A percentile compares a stretch with the other conserved stretches of the same genome.
Evolutionary conservation across 2,329 filamentous ascomycete genomes (phyloP).

Genomic region (Scytalidium lignicola): DNA sequence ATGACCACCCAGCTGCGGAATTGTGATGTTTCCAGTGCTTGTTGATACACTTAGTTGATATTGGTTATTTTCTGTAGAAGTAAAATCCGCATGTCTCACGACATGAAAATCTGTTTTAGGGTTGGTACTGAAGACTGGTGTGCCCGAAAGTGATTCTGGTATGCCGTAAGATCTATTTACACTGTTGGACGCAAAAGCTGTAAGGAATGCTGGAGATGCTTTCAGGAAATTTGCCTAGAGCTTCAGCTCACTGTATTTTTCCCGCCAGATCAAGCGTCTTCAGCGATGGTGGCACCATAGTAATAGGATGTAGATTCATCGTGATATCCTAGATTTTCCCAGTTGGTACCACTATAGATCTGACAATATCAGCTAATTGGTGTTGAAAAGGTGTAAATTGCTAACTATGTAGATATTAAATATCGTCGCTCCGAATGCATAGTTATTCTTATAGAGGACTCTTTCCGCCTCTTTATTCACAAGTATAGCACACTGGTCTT

Average conservation of each 20-base stretch:
- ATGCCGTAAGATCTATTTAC: slow-evolving; percentile 55
- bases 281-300: slow-evolving; percentile 13
- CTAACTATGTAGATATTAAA: slow-evolving; percentile 67
- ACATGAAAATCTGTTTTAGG: slow-evolving; percentile 58
- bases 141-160: slow-evolving; percentile 55
- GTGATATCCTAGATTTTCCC: slow-evolving; percentile 69
- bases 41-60: slow-evolving; percentile 60
- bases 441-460: slow-evolving; percentile 71
- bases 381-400: background rate
- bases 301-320: slow-evolving; percentile 54
- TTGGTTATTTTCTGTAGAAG: slow-evolving; percentile 44
- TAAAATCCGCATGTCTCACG: slow-evolving; percentile 58
- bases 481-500: slow-evolving; percentile 52
- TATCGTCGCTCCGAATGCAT: slow-evolving; percentile 58
- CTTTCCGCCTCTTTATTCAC: slow-evolving; percentile 64
- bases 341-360: slow-evolving; percentile 69
- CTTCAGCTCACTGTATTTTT: slow-evolving; percentile 17
- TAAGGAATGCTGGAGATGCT: slow-evolving; percentile 15
- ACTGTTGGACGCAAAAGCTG: slow-evolving; percentile 3
- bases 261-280: slow-evolving; percentile 11
- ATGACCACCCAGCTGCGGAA: slow-evolving; percentile 52
- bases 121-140: slow-evolving; percentile 49
- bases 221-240: slow-evolving; percentile 15
- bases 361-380: background rate
- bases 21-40: slow-evolving; percentile 45